Evolutionary conservation across 2,329 filamentous ascomycete genomes (phyloP).

Genomic region (Aspergillus sp.): DNA sequence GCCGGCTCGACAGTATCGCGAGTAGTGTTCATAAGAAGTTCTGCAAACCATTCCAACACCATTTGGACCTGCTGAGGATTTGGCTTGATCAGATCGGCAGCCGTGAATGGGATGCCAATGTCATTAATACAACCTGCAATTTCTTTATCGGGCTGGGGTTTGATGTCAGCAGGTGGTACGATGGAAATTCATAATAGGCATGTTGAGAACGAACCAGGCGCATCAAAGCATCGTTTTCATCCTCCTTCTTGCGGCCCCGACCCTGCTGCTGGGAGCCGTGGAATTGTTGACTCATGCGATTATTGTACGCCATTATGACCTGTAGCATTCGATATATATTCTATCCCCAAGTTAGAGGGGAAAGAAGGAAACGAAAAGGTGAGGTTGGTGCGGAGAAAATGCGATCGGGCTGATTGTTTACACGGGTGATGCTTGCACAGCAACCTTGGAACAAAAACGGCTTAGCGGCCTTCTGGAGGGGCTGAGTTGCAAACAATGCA

Average conservation of each 20-base stretch:
- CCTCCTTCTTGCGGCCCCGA: slow-evolving; percentile 55
- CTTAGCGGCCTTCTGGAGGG: slow-evolving; percentile 34
- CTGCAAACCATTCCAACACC: slow-evolving; percentile 97
- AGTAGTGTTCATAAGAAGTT: slow-evolving; percentile 89
- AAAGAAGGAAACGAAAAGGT: background rate
- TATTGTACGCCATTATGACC: slow-evolving; percentile 50
- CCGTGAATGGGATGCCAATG: slow-evolving; percentile 85
- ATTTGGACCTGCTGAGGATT: slow-evolving; percentile 94
- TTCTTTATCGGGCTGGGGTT: slow-evolving; percentile 62
- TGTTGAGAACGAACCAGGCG: slow-evolving; percentile 47
- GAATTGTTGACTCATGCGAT: slow-evolving; percentile 54
- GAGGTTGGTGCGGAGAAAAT: background rate
- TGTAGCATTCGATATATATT: background rate
- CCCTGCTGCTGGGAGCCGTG: slow-evolving; percentile 48
- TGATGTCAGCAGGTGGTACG: background rate
- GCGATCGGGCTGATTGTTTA: slow-evolving; percentile 33
- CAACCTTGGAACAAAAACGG: slow-evolving; percentile 21
- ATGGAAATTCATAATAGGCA: background rate
- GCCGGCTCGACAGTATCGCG: slow-evolving; percentile 91
- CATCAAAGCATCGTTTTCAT: slow-evolving; percentile 59
- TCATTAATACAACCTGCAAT: slow-evolving; percentile 97
- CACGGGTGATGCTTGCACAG: slow-evolving; percentile 23
- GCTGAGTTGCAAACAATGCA: slow-evolving; percentile 32
- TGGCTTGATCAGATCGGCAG: slow-evolving; percentile 87
- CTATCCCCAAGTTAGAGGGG: background rate